Evolutionary conservation across 2,329 filamentous ascomycete species (phyloP).

Genomic region (Botrytis byssoidea): DNA sequence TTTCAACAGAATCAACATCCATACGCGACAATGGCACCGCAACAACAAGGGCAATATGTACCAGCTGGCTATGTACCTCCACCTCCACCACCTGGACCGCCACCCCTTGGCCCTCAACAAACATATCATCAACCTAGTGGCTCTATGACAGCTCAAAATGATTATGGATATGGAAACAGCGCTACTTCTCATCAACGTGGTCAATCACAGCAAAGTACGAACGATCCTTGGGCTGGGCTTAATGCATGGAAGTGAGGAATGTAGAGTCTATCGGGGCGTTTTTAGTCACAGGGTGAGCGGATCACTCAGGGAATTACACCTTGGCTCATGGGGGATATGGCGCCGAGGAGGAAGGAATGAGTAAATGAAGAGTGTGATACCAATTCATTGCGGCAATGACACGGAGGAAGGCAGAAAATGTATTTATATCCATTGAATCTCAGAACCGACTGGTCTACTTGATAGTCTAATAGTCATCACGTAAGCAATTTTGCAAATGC

Average conservation of each 20-base stretch:
- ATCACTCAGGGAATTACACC: constrained; percentile 2
- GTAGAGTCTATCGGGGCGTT: not conserved
- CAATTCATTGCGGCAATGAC: not conserved
- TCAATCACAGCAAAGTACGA: constrained; percentile 37
- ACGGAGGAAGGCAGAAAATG: constrained; percentile 1
- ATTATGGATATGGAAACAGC: constrained; percentile 51
- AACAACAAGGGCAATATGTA: constrained; percentile 46
- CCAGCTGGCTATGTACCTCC: constrained; percentile 66
- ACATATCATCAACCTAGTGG: constrained; percentile 46
- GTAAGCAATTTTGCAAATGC: not conserved
- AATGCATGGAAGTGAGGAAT: constrained; percentile 34
- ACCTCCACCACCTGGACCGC: constrained; percentile 64
- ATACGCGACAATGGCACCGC: constrained; percentile 37
- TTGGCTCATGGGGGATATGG: not conserved
- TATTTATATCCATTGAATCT: constrained; percentile 14
- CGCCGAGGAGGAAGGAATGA: constrained; percentile 15
- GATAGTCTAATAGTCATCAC: not conserved
- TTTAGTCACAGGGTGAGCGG: constrained; percentile 1
- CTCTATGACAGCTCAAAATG: constrained; percentile 52
- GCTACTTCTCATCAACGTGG: constrained; percentile 35
- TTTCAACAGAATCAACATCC: constrained; percentile 36
- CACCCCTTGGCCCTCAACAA: constrained; percentile 50
- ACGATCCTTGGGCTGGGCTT: constrained; percentile 69
- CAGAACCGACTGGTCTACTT: not conserved
- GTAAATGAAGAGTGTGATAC: constrained; percentile 12